Conservation (phyloP, 75 land plant genomes). For the Adiantum capillusveneris region DNA sequence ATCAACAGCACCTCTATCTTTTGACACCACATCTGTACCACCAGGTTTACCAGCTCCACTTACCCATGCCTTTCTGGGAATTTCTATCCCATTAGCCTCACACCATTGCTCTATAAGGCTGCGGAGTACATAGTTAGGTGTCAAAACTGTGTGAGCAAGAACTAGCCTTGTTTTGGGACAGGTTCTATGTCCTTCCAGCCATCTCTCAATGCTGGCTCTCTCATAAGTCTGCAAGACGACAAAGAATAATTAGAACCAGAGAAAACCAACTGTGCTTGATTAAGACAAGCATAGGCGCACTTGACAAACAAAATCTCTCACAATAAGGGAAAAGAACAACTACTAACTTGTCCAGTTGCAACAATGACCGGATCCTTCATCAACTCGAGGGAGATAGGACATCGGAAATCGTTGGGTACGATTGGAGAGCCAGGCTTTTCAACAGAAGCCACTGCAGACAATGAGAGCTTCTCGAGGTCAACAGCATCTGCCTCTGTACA, state of each 20-base stretch:
- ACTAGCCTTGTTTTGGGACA: constrained; percentile 82
- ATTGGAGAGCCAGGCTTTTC: constrained; percentile 14
- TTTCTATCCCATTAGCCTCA: constrained; percentile 59
- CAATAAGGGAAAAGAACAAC: not conserved
- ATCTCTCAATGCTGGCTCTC: constrained; percentile 75
- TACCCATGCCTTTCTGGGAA: constrained; percentile 31
- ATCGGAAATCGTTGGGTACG: constrained; percentile 24
- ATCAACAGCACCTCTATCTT: constrained; percentile 34
- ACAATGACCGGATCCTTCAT: constrained; percentile 45
- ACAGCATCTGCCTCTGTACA: constrained; percentile 13
- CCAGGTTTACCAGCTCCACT: constrained; percentile 11
- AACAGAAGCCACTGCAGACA: constrained; percentile 17
- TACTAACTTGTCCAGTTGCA: constrained; percentile 42
- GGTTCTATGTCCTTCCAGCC: constrained; percentile 58
- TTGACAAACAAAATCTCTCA: not conserved
- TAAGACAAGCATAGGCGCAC: not conserved
- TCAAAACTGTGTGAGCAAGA: constrained; percentile 46
- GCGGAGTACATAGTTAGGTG: constrained; percentile 80
- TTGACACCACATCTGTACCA: constrained; percentile 17
- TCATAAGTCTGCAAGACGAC: constrained; percentile 70
- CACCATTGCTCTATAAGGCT: constrained; percentile 83
- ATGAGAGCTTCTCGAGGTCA: constrained; percentile 17
- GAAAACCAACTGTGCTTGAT: no score
- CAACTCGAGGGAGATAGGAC: constrained; percentile 36
- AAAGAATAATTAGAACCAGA: not conserved